phyloP scores from a whole-genome alignment of 371 early-diverging fungal species.

The Rhizopus microsporus region DNA sequence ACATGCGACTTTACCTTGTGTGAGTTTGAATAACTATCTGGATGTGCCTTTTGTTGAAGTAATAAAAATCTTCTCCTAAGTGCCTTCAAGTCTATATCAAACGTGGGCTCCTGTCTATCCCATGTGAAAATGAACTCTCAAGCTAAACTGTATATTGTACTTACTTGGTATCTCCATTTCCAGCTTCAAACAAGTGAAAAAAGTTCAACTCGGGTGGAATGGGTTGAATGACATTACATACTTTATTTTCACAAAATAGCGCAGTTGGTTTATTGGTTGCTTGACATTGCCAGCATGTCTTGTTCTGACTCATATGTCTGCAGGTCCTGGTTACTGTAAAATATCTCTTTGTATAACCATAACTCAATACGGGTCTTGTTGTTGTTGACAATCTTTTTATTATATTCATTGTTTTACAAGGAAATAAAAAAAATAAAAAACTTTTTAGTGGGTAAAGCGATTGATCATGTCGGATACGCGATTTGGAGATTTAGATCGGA shows the following conservation, averaged over 20 bases:
- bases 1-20: constrained; percentile 49
- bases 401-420: constrained; percentile 6
- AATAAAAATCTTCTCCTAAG: constrained; percentile 68
- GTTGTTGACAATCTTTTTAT: constrained; percentile 4
- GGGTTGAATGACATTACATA: constrained; percentile 72
- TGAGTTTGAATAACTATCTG: constrained; percentile 78
- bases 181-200: constrained; percentile 59
- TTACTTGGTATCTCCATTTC: constrained; percentile 31
- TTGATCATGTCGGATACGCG: constrained; percentile 46
- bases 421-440: constrained; percentile 1
- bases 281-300: constrained; percentile 56
- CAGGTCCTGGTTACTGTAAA: background rate
- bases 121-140: background rate
- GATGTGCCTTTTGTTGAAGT: constrained; percentile 86
- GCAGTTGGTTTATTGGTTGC: constrained; percentile 42
- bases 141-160: background rate
- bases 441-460: constrained; percentile 29
- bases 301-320: constrained; percentile 17
- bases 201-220: constrained; percentile 62
- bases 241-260: constrained; percentile 55
- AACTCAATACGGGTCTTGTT: background rate
- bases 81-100: constrained; percentile 67
- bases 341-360: background rate
- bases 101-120: constrained; percentile 52
- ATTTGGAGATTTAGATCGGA: constrained; percentile 41